Percentiles rank a stretch among this genome's conserved stretches.
Evolutionary conservation across 257 asterid species (phyloP).

Genomic region (Prunella vulgaris): DNA sequence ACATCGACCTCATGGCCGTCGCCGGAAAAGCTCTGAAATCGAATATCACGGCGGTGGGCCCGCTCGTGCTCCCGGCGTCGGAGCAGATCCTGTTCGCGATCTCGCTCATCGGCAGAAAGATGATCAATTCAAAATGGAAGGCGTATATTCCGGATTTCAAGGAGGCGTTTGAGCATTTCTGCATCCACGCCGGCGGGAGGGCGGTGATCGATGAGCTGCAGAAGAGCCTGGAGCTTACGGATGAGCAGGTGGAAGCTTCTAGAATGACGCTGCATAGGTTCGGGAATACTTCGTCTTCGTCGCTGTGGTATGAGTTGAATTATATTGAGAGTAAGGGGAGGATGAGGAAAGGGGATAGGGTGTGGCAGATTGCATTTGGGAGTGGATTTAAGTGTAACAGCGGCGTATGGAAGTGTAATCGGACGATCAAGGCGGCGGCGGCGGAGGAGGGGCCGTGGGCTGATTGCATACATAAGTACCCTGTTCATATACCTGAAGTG

Average conservation of each 20-base stretch:
- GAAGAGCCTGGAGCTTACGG: background rate
- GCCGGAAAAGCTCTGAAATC: background rate
- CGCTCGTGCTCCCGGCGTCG: background rate
- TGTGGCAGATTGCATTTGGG: background rate
- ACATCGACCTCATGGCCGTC: background rate
- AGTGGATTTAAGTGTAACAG: background rate
- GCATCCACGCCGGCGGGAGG: background rate
- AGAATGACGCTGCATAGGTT: background rate
- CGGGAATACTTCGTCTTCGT: background rate
- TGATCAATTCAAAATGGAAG: background rate
- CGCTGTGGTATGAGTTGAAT: background rate
- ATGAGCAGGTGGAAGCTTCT: background rate
- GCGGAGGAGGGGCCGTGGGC: background rate
- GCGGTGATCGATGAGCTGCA: background rate
- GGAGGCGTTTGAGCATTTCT: background rate
- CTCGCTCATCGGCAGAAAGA: background rate
- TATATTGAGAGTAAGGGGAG: background rate
- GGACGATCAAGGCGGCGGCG: background rate
- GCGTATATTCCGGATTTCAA: background rate
- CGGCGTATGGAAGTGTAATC: background rate
- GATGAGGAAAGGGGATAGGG: background rate
- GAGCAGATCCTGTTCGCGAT: background rate
- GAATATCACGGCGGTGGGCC: background rate
- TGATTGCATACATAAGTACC: background rate
- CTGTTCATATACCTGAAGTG: background rate